Base-by-base conservation (phyloP, 2,329 filamentous ascomycete genomes). In the Phaeosphaeriaceae sp. region DNA sequence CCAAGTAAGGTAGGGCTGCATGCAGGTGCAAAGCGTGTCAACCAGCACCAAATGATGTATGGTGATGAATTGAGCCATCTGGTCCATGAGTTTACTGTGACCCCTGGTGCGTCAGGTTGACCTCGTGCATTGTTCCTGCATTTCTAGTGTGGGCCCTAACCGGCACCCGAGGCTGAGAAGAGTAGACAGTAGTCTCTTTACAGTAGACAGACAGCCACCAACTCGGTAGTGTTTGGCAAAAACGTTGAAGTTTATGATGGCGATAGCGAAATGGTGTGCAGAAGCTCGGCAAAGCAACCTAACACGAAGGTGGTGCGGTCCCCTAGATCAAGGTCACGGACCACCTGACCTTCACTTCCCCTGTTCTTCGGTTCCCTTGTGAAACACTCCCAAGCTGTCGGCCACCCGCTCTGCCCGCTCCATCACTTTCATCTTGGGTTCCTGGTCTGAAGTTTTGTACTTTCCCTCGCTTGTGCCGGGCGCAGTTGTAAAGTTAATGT, bases 111-210 rank as follows among this genome's bases (percentile, higher is more conserved):
- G 39, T 53, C 53, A 50, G 36, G 26, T 29, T 29, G 38, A 20
- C 33, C 21, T 39, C 32, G 43, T 26, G 51, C 30, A 16, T 33
- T 21, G 36, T 55, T 46, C 48, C 51, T 54, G 51, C 51, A 34
- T 54, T 33, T 6, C 13, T 13, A n/a, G 1, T 11, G 28, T n/a
- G 40, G 29, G 26, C 15, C 15, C 38, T 11, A 17, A 6, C 4
- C 34, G 34, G 16, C 34, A 17, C 34, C 34, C 34, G n/a, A 36
- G 11, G 15, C 15, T 5, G 7, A 4, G 17, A 21, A 12, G 8
- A 26, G 23, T 11, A 26, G 23, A 2, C 23, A 7, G 23, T 26
- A 4, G 6, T 6, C 23, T 11, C 1, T 3, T 26, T 26, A 11
- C 4, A 26, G 23, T 6, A 26, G 23, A 11, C 23, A 8, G 23